phyloP scores from a whole-genome alignment of 2,329 filamentous ascomycete genomes.

The Arthrocladium fulminans region DNA sequence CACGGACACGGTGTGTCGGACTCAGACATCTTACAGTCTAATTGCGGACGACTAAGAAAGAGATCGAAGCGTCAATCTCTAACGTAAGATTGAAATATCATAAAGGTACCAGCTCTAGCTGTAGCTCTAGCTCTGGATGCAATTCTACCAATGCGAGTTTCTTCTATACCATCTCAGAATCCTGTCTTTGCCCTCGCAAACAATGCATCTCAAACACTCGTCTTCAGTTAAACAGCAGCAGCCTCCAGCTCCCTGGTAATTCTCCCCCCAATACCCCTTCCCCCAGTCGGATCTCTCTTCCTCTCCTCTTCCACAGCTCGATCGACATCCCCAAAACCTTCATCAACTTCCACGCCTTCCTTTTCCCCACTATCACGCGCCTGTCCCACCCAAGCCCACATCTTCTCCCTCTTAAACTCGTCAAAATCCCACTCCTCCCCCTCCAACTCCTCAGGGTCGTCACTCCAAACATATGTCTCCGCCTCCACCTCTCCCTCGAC shows the following conservation, averaged over 20 bases:
- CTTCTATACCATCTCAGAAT: background rate
- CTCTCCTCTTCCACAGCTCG: slow-evolving; percentile 13
- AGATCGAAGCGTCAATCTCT: too few relatives aligned
- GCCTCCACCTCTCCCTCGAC: slow-evolving; percentile 41
- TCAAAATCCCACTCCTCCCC: slow-evolving; percentile 78
- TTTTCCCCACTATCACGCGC: slow-evolving; percentile 20
- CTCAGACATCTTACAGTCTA: too few relatives aligned
- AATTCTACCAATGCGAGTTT: background rate
- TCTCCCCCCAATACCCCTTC: slow-evolving; percentile 19
- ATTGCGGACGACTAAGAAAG: too few relatives aligned
- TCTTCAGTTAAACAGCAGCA: slow-evolving; percentile 9
- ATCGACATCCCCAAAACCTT: slow-evolving; percentile 24
- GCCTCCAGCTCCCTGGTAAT: slow-evolving; percentile 20
- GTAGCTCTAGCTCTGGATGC: background rate
- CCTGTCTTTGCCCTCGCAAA: background rate
- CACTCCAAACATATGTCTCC: slow-evolving; percentile 57
- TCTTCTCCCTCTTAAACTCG: slow-evolving; percentile 69
- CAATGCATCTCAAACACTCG: background rate
- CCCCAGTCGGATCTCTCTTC: slow-evolving; percentile 18
- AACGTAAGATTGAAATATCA: too few relatives aligned
- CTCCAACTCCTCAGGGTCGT: slow-evolving; percentile 48
- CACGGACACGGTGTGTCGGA: too few relatives aligned
- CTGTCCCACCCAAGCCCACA: slow-evolving; percentile 48
- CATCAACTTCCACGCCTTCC: slow-evolving; percentile 35
- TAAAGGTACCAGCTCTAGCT: too few relatives aligned